Base-by-base conservation (phyloP, 768 basidiomycete genomes). In the Leccinum imitatum region DNA sequence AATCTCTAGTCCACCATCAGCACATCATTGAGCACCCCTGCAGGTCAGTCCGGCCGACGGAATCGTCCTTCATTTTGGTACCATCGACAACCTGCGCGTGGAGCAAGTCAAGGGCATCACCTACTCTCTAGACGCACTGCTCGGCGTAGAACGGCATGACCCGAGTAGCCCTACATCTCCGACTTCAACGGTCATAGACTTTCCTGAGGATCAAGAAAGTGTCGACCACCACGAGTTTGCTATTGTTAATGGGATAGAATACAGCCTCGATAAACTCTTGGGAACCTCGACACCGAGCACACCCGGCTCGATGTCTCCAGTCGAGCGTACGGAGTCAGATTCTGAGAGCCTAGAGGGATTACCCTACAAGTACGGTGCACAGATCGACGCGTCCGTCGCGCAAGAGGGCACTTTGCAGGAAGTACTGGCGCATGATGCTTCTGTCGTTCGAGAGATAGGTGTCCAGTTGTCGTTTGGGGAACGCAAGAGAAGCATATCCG, bases 101-200 rank as follows among this genome's bases (percentile, higher is more conserved):
- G 95, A 97, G 71, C 95, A 98, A 75, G 93, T 99, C 69, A 99
- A 99, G 75, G 97, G 97, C 15, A 89, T 96, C 63, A 97, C 94
- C 0, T 99, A 99, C 70, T 97, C 95, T 1, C 83, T 99, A 13
- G 91, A 97, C 62, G 95, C 95, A 0, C 80, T 99, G 0, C 85
- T 99, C 15, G 97, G 97, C 39, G 81, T 87, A 33, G 85, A 89
- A 59, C 76, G 80, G 21, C 44, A 65, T 47, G 65, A 65, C 47
- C 81, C 82, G 13, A 77, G 77, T 17, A 78, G 77, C 7, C 78
- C 81, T 0, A 71, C 73, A 17, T 75, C 83, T 8, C 73, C 76
- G 4, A 70, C 79, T 2, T 75, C 79, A 19, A 74, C 75, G 19
- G 62, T 79, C 25, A 66, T 81, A 52, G 73, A 80, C 3, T 79